Percentiles rank a stretch among this genome's conserved stretches.
phyloP scores from a whole-genome alignment of 2,329 filamentous ascomycete species.

The Xylaria sp. region DNA sequence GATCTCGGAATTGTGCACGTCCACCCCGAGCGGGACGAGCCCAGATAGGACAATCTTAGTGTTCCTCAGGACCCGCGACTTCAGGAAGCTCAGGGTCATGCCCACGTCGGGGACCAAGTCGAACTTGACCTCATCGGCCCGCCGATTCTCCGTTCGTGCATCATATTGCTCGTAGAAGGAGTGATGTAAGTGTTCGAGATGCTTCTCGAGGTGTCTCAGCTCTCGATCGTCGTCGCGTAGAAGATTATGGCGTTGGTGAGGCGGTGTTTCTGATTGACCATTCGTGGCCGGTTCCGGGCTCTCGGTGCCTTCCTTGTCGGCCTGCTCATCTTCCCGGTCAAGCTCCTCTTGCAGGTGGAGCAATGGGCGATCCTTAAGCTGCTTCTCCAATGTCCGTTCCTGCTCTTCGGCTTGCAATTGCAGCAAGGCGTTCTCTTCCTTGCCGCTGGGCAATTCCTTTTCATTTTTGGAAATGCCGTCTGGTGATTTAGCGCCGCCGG shows the following conservation, averaged over 20 bases:
- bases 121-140: slow-evolving; percentile 46
- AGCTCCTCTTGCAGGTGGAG: slow-evolving; percentile 91
- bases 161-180: slow-evolving; percentile 87
- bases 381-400: slow-evolving; percentile 83
- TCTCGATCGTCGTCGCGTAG: slow-evolving; percentile 88
- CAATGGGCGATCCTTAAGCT: slow-evolving; percentile 84
- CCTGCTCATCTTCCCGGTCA: slow-evolving; percentile 78
- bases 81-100: slow-evolving; percentile 79
- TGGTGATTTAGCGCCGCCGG: slow-evolving; percentile 7
- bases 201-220: slow-evolving; percentile 73
- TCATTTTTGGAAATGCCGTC: slow-evolving; percentile 24
- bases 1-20: slow-evolving; percentile 81
- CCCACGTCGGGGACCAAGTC: slow-evolving; percentile 80
- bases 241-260: slow-evolving; percentile 67
- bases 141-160: slow-evolving; percentile 51
- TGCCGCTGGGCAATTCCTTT: slow-evolving; percentile 22
- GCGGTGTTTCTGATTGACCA: slow-evolving; percentile 37
- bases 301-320: slow-evolving; percentile 50
- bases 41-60: slow-evolving; percentile 87
- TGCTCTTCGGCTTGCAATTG: slow-evolving; percentile 82
- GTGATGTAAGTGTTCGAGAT: slow-evolving; percentile 74
- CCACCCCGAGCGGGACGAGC: slow-evolving; percentile 79
- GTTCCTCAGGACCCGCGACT: slow-evolving; percentile 72
- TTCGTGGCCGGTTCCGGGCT: slow-evolving; percentile 32
- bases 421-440: slow-evolving; percentile 50